Conservation (phyloP, 176 grass and related monocot species). For the Bolboschoenus planiculmis region DNA sequence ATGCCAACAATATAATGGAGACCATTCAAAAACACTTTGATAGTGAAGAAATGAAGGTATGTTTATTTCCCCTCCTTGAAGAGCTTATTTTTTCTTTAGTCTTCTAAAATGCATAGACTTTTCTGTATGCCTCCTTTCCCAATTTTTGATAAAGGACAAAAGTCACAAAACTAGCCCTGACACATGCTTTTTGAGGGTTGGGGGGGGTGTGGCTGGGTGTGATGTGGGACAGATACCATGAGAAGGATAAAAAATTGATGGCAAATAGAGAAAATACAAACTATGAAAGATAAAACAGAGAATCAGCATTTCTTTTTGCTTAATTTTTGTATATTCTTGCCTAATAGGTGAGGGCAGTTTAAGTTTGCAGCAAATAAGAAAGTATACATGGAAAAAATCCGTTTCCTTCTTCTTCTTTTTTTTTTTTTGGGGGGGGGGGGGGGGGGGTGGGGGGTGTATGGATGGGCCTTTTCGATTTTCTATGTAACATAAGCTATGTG, state of each 20-base stretch:
- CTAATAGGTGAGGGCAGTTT: neutral
- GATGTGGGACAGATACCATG: neutral
- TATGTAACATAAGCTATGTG: constrained; percentile 7
- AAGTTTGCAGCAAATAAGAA: neutral
- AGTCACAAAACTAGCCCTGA: neutral
- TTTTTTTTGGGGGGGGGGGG: neutral
- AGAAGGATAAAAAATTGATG: neutral
- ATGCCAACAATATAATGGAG: constrained; percentile 94
- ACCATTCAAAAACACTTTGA: constrained; percentile 85
- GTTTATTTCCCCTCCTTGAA: neutral
- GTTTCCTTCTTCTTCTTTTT: neutral
- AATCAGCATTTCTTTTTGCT: neutral
- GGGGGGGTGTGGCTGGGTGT: neutral
- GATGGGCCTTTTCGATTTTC: constrained; percentile 14
- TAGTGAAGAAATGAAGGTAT: constrained; percentile 86
- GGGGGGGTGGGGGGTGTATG: too few relatives aligned
- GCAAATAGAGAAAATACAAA: neutral
- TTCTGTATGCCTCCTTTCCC: neutral
- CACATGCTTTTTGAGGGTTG: neutral
- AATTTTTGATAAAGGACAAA: neutral
- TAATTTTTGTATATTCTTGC: neutral
- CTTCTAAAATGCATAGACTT: neutral
- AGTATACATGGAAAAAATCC: neutral
- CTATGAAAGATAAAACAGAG: neutral
- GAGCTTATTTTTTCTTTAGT: neutral